Percentiles rank a stretch among this genome's conserved stretches.
Conservation (phyloP, 1,284 basidiomycete species). For the Tylopilus orsonianus region DNA sequence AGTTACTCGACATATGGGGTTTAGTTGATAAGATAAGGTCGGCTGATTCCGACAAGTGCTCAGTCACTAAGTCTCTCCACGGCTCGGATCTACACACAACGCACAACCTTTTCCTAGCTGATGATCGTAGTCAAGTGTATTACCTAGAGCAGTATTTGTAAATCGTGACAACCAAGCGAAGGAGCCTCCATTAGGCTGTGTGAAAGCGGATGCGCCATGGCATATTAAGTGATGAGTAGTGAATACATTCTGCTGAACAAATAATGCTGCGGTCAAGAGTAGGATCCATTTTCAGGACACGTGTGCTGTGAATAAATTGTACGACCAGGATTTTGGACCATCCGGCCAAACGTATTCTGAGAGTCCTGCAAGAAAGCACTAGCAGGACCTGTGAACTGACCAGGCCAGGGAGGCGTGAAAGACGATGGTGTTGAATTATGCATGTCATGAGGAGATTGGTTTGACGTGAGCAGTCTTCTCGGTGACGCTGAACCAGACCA, state of each 20-base stretch:
- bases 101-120: neutral
- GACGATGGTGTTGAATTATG: conserved; percentile 30
- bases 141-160: conserved; percentile 2
- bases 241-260: conserved; percentile 21
- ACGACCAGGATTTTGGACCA: conserved; percentile 48
- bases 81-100: neutral
- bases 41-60: neutral
- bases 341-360: conserved; percentile 32
- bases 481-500: conserved; percentile 31
- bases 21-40: conserved; percentile 31
- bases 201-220: neutral
- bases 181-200: no score
- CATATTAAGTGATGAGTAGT: conserved; percentile 26
- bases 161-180: neutral
- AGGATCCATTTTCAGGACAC: conserved; percentile 33
- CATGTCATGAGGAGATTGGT: conserved; percentile 25
- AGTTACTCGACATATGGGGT: no score
- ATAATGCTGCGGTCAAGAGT: conserved; percentile 20
- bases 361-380: conserved; percentile 45
- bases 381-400: conserved; percentile 45
- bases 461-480: conserved; percentile 20
- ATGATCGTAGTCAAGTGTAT: neutral
- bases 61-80: neutral
- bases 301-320: conserved; percentile 57
- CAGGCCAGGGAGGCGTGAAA: conserved; percentile 37